Evolutionary conservation across 208 protist species (phyloP).

Genomic region (Leishmania turanica): DNA sequence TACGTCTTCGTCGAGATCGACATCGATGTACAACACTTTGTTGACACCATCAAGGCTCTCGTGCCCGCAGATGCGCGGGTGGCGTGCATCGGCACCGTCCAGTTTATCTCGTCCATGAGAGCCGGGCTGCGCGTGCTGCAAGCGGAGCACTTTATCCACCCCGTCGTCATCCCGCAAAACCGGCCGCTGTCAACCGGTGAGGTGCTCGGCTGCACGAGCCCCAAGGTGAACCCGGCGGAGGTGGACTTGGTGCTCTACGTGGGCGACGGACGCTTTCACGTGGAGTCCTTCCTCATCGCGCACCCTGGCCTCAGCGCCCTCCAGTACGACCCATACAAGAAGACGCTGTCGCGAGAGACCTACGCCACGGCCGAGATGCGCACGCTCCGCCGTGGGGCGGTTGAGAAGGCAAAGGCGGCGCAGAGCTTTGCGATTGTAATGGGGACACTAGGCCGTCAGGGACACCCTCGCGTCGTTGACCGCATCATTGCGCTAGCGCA

Average conservation of each 20-base stretch:
- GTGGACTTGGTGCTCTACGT: conserved; percentile 94
- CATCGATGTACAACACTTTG: conserved; percentile 97
- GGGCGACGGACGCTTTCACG: conserved; percentile 98
- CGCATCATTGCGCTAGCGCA: conserved; percentile 88
- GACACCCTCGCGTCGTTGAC: conserved; percentile 93
- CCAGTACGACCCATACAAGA: conserved; percentile 97
- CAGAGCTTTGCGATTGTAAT: conserved; percentile 96
- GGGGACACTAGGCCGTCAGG: conserved; percentile 98
- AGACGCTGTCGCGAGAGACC: conserved; percentile 91
- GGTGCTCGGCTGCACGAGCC: conserved; percentile 98
- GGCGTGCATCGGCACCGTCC: conserved; percentile 96
- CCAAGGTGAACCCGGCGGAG: conserved; percentile 75
- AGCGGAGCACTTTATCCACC: conserved; percentile 72
- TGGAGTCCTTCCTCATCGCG: conserved; percentile 98
- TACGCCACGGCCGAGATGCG: conserved; percentile 96
- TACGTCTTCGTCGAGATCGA: conserved; percentile 99
- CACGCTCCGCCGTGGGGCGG: conserved; percentile 72
- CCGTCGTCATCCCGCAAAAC: conserved; percentile 94
- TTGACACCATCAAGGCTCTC: conserved; percentile 94
- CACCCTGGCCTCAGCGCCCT: conserved; percentile 94
- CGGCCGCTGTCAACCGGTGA: conserved; percentile 97
- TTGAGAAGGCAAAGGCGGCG: conserved; percentile 72
- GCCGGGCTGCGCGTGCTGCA: conserved; percentile 77
- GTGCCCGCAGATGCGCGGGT: conserved; percentile 79
- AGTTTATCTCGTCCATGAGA: conserved; percentile 97